phyloP scores from a whole-genome alignment of 225 moss, liverwort and hornwort species.

The Marchantia polymorpha region DNA sequence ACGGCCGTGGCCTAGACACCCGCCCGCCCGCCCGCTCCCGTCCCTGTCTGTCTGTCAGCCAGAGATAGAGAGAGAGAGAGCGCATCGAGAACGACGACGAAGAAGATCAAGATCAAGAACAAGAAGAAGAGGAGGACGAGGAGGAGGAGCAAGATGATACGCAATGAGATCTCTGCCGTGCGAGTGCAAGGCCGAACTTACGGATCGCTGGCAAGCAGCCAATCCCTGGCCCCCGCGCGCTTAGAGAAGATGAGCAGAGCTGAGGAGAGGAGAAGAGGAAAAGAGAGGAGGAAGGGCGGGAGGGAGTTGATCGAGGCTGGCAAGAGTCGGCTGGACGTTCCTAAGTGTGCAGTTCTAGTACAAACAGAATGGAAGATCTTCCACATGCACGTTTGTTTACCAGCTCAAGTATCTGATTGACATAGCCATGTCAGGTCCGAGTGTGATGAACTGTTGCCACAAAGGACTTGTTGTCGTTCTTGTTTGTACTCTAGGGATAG shows the following conservation, averaged over 20 bases:
- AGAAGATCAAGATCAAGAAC: neutral
- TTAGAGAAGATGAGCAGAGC: neutral
- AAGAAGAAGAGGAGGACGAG: neutral
- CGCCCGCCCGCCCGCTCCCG: neutral
- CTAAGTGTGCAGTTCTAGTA: neutral
- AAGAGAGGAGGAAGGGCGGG: neutral
- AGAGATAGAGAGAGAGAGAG: no score
- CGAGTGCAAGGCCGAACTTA: neutral
- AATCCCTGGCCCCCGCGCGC: no score
- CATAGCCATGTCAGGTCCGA: neutral
- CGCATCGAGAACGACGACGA: neutral
- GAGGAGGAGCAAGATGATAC: neutral
- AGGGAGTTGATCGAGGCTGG: neutral
- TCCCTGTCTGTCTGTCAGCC: neutral
- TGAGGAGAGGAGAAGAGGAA: neutral
- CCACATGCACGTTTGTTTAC: slow-evolving; percentile 3
- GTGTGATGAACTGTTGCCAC: neutral
- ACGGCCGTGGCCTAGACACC: slow-evolving; percentile 9
- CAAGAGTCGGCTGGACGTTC: neutral
- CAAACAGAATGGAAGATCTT: slow-evolving; percentile 3
- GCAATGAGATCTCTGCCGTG: neutral
- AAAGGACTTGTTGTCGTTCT: neutral
- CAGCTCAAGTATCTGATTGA: slow-evolving; percentile 3
- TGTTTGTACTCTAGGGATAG: slow-evolving; percentile 12
- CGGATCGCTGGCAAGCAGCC: neutral